Evolutionary conservation across 176 grass and related monocot genomes (phyloP).

Genomic region (Oryza rufipogon): DNA sequence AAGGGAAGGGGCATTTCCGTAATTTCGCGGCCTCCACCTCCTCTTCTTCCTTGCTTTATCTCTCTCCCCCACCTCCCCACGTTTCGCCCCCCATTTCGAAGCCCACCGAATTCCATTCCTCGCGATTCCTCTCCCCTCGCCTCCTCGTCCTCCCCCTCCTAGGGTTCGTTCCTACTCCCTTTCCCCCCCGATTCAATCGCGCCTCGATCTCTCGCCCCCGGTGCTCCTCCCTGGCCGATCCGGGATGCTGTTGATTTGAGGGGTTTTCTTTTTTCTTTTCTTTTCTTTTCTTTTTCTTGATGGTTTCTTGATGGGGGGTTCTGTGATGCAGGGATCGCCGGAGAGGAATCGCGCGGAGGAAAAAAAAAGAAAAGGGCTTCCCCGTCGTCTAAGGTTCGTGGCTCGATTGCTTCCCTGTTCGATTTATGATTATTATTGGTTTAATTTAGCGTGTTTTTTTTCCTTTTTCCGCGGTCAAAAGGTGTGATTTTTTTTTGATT

Average conservation of each 20-base stretch:
- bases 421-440: not conserved
- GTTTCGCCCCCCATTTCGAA: slow-evolving; percentile 50
- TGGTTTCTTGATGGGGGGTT: slow-evolving; percentile 6
- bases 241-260: not conserved
- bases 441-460: not conserved
- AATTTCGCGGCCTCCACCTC: not conserved
- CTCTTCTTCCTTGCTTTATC: slow-evolving; percentile 13
- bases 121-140: slow-evolving; percentile 60
- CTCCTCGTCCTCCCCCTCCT: slow-evolving; percentile 38
- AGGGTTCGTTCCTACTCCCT: slow-evolving; percentile 37
- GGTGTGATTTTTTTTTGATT: slow-evolving; percentile 27
- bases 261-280: not conserved
- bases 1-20: slow-evolving; percentile 18
- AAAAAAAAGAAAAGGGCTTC: slow-evolving; percentile 14
- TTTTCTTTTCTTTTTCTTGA: not conserved
- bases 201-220: not conserved
- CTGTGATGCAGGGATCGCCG: slow-evolving; percentile 55
- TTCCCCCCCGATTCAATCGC: slow-evolving; percentile 33
- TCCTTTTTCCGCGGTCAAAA: slow-evolving; percentile 13
- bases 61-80: slow-evolving; percentile 40
- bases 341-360: slow-evolving; percentile 49
- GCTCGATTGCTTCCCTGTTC: not conserved
- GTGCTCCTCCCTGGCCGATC: not conserved
- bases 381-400: slow-evolving; percentile 37
- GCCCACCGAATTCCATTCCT: slow-evolving; percentile 49